Evolutionary conservation across 768 basidiomycete species (phyloP), one percentile per base, ranked within the genome.

Genomic region (Dentipellis fragilis): DNA sequence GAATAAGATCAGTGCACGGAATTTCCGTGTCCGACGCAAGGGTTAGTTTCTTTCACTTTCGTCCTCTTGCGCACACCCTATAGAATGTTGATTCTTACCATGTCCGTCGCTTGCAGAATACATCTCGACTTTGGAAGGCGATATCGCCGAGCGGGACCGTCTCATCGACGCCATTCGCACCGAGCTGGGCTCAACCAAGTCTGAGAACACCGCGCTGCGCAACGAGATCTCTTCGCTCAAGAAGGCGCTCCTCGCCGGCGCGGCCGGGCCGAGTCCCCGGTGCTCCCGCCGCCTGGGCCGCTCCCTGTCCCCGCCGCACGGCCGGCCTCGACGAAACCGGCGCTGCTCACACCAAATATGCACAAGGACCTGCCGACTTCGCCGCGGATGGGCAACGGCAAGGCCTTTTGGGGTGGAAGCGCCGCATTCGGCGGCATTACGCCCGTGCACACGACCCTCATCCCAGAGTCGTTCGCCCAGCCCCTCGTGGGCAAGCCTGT

Each of bases 1-100:
- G 51, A 99, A 99, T 74, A 99, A 99, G 83, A 93, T 97, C 63
- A 87, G 85, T 61, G 95, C 95, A 0, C 74, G 94, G 54, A 96
- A 95, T 67, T 97, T 97, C 72, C 79, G 95, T n/a, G 89, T 93
- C 29, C 74, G 95, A 38, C 77, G 93, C 68, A 98, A 97, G 75
- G 94, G 91, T 89, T 29, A 49, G 70, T 66, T 59, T 3, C 6
- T 29, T 21, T 3, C 52, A 23, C 48, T 48, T 55, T 50, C 11
- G 19, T 57, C 19, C 39, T 29, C 21, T 10, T 8, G 46, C 29
- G 46, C 49, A 23, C 56, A 47, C 46, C 22, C 58, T 19, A 35
- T 53, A 45, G 16, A 12, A 17, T 3, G 37, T 37, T 51, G 48
- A n/a, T 37, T 36, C 23, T 54, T 46, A 10, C 34, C 48, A 54